Conservation (phyloP, 2,329 filamentous ascomycete species). For the Venturia nashicola region DNA sequence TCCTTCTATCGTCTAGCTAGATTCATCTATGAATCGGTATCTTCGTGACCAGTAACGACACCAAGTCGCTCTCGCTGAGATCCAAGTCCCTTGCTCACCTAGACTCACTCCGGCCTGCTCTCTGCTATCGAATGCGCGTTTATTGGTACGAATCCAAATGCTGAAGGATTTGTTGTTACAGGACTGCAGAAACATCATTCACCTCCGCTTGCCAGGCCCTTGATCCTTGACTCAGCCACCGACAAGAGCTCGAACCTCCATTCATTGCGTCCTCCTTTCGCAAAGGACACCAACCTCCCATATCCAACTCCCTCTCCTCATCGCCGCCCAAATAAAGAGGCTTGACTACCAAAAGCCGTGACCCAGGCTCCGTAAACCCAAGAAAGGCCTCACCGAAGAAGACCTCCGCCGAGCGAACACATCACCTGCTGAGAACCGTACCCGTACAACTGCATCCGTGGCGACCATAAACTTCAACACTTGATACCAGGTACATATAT, state of each 20-base stretch:
- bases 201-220: neutral
- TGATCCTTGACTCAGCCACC: neutral
- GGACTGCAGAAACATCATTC: neutral
- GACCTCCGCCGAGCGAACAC: neutral
- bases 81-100: neutral
- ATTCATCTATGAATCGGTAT: neutral
- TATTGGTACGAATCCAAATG: neutral
- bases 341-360: neutral
- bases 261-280: neutral
- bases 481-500: conserved; percentile 5
- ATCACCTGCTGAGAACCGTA: neutral
- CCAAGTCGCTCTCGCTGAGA: neutral
- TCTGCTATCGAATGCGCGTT: neutral
- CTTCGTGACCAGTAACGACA: neutral
- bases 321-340: conserved; percentile 1
- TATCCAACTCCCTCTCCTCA: neutral
- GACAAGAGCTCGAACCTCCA: neutral
- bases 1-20: neutral
- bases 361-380: neutral
- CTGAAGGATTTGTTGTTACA: neutral
- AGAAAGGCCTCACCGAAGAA: neutral
- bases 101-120: neutral
- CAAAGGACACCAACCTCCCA: neutral
- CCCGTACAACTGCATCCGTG: neutral
- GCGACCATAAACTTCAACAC: conserved; percentile 7